Base-by-base conservation (phyloP, 2,329 filamentous ascomycete genomes). In the Sporothrix sp. region DNA sequence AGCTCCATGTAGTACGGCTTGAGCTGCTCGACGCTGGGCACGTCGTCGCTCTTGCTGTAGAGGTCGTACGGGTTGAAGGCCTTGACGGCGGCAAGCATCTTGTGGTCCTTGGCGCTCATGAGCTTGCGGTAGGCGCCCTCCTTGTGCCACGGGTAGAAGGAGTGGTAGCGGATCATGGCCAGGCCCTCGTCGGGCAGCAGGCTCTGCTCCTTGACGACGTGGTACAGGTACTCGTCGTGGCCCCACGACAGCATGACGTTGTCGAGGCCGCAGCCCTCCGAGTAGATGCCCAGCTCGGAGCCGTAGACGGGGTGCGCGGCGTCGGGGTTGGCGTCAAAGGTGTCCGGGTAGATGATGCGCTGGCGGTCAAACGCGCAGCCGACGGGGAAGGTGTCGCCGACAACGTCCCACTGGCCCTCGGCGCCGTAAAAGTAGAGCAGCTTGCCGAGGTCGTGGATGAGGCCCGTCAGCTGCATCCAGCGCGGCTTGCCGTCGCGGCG, bases 151-250 rank as follows among this genome's bases (percentile, higher is more conserved):
- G 89, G 84, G 68, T 95, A 95, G 70, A 95, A 95, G 6, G 82
- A 87, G 70, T 95, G 89, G 69, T 94, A 95, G 51, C 89, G 75
- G 65, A 95, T 93, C 87, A 95, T 95, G 54, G 88, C 89, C 10
- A 95, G 75, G 0, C 84, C 85, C 74, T 95, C 88, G 42, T 77
- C 74, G 0, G 89, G 89, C 38, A 95, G 74, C 0, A 72, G 84
- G 44, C 78, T 84, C 72, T 95, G 88, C 56, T 85, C 83, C 72
- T 88, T 89, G 68, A 86, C 81, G 54, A 95, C 82, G 61, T 88
- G 82, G 72, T 95, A 95, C 42, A 91, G 73, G 67, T 89, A 90
- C 70, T 91, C 86, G 64, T 91, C 86, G 65, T 91, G 86, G 40
- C 89, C 89, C 88, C 89, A 95, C 58, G 81, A 86, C 54, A 95